A percentile compares a stretch with the other conserved stretches of the same genome.
Evolutionary conservation across 306 rosid species (phyloP).

Genomic region (Malus domestica): ASM211411v1 NC_041790.1:34302001-34302500

Average conservation of each 20-base stretch:
- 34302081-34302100: conserved; percentile 28
- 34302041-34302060: conserved; percentile 10
- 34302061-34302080: conserved; percentile 13
- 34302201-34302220: neutral
- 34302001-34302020: conserved; percentile 16
- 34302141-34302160: neutral
- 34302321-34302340: conserved; percentile 49
- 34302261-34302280: conserved; percentile 58
- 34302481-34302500: conserved; percentile 79
- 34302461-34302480: conserved; percentile 52
- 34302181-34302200: conserved; percentile 24
- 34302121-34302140: conserved; percentile 7
- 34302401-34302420: conserved; percentile 37
- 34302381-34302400: conserved; percentile 79
- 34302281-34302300: conserved; percentile 47
- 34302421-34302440: conserved; percentile 56
- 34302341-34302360: conserved; percentile 54
- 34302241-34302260: neutral
- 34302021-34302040: conserved; percentile 13
- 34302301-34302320: conserved; percentile 59
- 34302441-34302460: conserved; percentile 79
- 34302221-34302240: conserved; percentile 32
- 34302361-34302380: conserved; percentile 70
- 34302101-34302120: conserved; percentile 13
- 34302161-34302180: neutral